These are phyloP conservation scores for Podospora appendiculata DNA, from an alignment of 495 filamentous ascomycete genomes.

Conservation along the genomic window DNA sequence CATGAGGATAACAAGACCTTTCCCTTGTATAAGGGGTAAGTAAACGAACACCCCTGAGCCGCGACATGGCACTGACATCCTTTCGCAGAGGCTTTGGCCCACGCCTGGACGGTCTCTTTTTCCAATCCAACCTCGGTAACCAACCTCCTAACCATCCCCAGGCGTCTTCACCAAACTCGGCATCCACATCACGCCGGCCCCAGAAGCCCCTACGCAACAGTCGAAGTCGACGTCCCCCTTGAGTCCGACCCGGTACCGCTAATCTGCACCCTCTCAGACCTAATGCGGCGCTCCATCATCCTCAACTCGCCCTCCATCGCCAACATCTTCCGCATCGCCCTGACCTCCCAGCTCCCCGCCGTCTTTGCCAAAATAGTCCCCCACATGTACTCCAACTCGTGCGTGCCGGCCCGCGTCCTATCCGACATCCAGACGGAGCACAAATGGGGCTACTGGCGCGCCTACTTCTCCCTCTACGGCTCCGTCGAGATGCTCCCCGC, in stretches of 20 bases:
- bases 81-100: conserved; percentile 41
- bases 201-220: conserved; percentile 42
- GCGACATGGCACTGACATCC: conserved; percentile 31
- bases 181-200: conserved; percentile 37
- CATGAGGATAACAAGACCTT: conserved; percentile 15
- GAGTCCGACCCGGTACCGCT: conserved; percentile 39
- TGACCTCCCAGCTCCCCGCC: too few relatives aligned
- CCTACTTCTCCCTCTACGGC: too few relatives aligned
- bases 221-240: conserved; percentile 39
- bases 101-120: conserved; percentile 40
- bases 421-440: too few relatives aligned
- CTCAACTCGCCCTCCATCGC: conserved; percentile 40
- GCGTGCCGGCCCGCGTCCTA: too few relatives aligned
- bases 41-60: too few relatives aligned
- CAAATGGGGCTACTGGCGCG: too few relatives aligned
- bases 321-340: too few relatives aligned
- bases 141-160: too few relatives aligned
- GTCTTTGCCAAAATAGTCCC: too few relatives aligned
- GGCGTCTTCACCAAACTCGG: conserved; percentile 43
- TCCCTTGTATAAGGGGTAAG: too few relatives aligned
- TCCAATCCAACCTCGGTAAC: conserved; percentile 34
- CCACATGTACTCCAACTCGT: too few relatives aligned
- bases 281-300: conserved; percentile 38
- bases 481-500: too few relatives aligned
- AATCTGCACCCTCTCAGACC: conserved; percentile 26